phyloP scores from a whole-genome alignment of 768 basidiomycete species.

The Dendrothele bispora region DNA sequence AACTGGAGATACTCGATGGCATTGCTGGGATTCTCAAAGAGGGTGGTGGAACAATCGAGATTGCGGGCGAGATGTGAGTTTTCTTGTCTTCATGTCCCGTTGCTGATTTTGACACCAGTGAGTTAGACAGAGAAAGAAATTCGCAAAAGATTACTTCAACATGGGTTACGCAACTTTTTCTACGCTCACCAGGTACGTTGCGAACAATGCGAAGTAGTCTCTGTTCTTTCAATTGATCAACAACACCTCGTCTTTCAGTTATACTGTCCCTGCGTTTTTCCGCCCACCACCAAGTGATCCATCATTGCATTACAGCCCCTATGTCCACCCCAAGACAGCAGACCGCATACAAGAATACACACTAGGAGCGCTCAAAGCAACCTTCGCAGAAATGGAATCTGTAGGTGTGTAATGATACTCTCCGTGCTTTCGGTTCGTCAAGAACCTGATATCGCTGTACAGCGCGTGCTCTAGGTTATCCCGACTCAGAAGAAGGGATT shows the following conservation, averaged over 20 bases:
- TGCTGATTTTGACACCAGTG: no score
- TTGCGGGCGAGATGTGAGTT: conserved; percentile 61
- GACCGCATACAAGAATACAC: conserved; percentile 40
- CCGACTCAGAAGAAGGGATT: conserved; percentile 44
- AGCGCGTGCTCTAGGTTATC: conserved; percentile 42
- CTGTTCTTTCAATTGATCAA: conserved; percentile 3
- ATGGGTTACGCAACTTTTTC: conserved; percentile 52
- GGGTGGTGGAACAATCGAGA: conserved; percentile 46
- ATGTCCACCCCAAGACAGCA: conserved; percentile 39
- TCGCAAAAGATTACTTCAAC: conserved; percentile 67
- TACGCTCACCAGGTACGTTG: conserved; percentile 44
- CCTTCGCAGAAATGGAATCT: conserved; percentile 43
- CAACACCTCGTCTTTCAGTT: conserved; percentile 20
- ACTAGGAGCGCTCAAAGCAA: conserved; percentile 46
- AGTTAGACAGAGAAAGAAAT: conserved; percentile 64
- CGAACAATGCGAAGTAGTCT: not conserved
- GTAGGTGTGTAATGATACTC: conserved; percentile 32
- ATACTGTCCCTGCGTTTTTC: conserved; percentile 52
- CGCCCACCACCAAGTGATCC: conserved; percentile 41
- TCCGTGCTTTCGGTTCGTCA: conserved; percentile 42
- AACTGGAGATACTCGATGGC: conserved; percentile 41
- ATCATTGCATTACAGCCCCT: conserved; percentile 36
- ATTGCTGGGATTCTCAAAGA: conserved; percentile 42
- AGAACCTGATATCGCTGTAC: no score
- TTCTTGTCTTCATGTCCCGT: no score